Evolutionary conservation across 2,329 filamentous ascomycete genomes (phyloP), one percentile per base, ranked within the genome.

Genomic region (Aureobasidium sp.): DNA sequence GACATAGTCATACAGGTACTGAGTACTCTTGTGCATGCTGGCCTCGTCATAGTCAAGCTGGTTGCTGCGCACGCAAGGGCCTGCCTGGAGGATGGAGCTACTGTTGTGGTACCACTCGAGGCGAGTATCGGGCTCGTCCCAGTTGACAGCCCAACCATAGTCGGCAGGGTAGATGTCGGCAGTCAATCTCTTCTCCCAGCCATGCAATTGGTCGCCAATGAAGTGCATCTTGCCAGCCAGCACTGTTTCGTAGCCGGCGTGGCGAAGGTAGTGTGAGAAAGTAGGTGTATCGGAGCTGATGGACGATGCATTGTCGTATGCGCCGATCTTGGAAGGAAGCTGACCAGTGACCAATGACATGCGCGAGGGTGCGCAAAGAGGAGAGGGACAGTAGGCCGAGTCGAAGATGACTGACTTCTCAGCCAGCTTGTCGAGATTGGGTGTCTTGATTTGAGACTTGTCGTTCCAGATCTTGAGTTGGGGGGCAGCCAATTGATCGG

Each of bases 181-280:
- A n/a, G 92, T 97, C 70, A 97, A 81, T 62, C 92, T 86, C 70
- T 90, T 88, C 79, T 97, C 92, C 70, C 96, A 97, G 34, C 92
- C 92, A 73, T 97, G 92, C 64, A 97, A 81, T 77, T 97, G 92
- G 73, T 97, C 92, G 37, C 92, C 92, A 61, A 95, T 89, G 73
- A 97, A 97, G 77, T 97, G 92, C 92, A 97, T 97, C 82, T 97
- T 97, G 65, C 92, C 92, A 5, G 92, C 91, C 68, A 97, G 80
- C 6, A 88, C 89, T 13, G 92, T 96, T 76, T 96, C 90, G 71
- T 97, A 97, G 59, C 90, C 91, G 69, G 87, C 86, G 46, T 84
- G 82, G 55, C 92, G 88, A 61, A 97, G 80, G 76, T 96, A 96
- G 75, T 97, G 92, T 9, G 92, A 91, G 72, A 95, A 97, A 1